Base-by-base conservation (phyloP, 768 basidiomycete species). In the Russula earlei region DNA sequence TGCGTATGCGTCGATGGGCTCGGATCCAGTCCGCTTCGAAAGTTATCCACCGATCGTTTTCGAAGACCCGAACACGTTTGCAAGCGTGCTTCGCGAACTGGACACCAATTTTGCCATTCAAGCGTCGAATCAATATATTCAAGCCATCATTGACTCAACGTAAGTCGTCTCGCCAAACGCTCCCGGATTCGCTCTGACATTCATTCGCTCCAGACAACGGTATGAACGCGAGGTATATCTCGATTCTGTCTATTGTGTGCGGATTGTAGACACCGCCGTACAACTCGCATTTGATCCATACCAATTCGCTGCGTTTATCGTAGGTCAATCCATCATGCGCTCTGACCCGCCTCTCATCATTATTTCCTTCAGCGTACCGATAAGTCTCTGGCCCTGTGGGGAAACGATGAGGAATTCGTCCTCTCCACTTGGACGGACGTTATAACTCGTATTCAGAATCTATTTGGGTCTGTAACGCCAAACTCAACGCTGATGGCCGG, bases 301-400 rank as follows among this genome's bases (percentile, higher is more conserved):
- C n/a, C 22, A 19, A 15, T 4, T 20, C 2, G 40, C 34, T 0
- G 52, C 47, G 3, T 58, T 58, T 33, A n/a, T 54, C 9, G 57
- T 58, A 58, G 22, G 57, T 43, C 9, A 11, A 37, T 14, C 17
- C 25, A 17, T 14, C n/a, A 7, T 34, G 11, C 1, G 5, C 25
- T 10, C 19, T 50, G 33, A 20, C 27, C 14, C 34, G 20, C 37
- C 29, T 27, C 57, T 58, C 3, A 58, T 43, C 47, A 4, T 2
- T 22, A 20, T 17, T 20, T 22, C 34, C 17, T 44, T 19, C 4
- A 60, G 59, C 59, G 59, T 9, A n/a, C 24, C 1, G 56, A 60
- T 19, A 2, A 3, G 1, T 38, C 38, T 2, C 41, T 60, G 0
- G 41, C 52, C 7, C 22, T 60, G 10, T 60, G 59, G 59, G 33